phyloP scores from a whole-genome alignment of 768 basidiomycete genomes.

The Gelatoporia subvermispora region DNA sequence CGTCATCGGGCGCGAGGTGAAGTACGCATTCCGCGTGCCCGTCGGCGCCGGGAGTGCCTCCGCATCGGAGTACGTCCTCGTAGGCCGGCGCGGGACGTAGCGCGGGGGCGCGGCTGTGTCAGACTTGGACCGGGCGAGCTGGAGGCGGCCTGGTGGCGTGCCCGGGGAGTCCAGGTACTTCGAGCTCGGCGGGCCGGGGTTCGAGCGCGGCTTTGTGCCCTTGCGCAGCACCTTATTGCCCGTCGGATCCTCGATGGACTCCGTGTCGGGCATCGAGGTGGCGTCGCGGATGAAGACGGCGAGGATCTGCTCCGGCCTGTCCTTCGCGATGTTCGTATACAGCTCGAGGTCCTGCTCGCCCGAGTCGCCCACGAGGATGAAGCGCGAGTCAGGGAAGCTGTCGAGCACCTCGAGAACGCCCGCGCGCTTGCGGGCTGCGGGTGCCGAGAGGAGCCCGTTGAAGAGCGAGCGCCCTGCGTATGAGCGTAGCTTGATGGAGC shows the following conservation, averaged over 20 bases:
- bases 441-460: slow-evolving; percentile 75
- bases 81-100: not conserved
- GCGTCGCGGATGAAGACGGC: slow-evolving; percentile 86
- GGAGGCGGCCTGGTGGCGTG: not conserved
- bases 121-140: slow-evolving; percentile 9
- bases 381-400: slow-evolving; percentile 66
- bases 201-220: not conserved
- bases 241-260: slow-evolving; percentile 58
- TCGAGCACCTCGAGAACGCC: slow-evolving; percentile 77
- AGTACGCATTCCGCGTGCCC: slow-evolving; percentile 10
- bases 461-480: slow-evolving; percentile 83
- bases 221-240: slow-evolving; percentile 29
- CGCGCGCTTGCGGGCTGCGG: slow-evolving; percentile 76
- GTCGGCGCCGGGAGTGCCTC: not conserved
- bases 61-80: slow-evolving; percentile 11
- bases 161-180: no score
- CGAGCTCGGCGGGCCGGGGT: not conserved
- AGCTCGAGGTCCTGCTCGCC: slow-evolving; percentile 96
- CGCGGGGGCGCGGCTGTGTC: slow-evolving; percentile 3
- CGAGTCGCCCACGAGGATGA: slow-evolving; percentile 86
- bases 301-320: slow-evolving; percentile 63
- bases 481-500: slow-evolving; percentile 78
- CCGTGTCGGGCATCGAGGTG: slow-evolving; percentile 28
- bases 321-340: slow-evolving; percentile 70
- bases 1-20: slow-evolving; percentile 7